These are phyloP conservation scores for Mycosphaerelloides madeirae DNA, from an alignment of 2,329 filamentous ascomycete species.

Conservation along the genomic window DNA sequence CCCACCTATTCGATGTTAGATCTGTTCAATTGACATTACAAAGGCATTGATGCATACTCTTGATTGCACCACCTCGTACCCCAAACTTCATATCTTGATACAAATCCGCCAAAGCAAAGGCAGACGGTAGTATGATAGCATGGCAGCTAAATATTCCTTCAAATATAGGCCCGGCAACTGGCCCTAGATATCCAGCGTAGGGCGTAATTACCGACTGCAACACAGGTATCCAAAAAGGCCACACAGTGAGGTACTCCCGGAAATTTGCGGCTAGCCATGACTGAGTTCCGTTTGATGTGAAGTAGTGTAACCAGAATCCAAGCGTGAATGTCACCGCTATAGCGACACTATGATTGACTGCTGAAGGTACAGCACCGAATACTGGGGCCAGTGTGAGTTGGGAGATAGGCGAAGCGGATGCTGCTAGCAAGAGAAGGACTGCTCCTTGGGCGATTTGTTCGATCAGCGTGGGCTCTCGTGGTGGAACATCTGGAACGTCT, in stretches of 20 bases:
- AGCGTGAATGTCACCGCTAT: constrained; percentile 53
- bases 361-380: constrained; percentile 77
- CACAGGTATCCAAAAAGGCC: constrained; percentile 70
- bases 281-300: no score
- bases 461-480: neutral
- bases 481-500: no score
- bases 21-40: no score
- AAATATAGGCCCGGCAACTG: constrained; percentile 66
- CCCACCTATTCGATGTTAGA: no score
- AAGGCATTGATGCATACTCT: no score
- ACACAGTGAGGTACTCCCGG: constrained; percentile 43
- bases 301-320: constrained; percentile 2
- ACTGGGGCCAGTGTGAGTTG: constrained; percentile 76
- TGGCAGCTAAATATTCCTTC: constrained; percentile 71
- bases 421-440: constrained; percentile 44
- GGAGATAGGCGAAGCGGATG: constrained; percentile 64
- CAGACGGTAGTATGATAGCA: constrained; percentile 38
- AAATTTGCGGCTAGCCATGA: no score
- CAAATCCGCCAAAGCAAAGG: constrained; percentile 31
- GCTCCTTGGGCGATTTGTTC: neutral
- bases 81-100: no score
- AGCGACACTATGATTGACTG: constrained; percentile 64
- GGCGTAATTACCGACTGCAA: constrained; percentile 68
- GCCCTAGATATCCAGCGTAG: constrained; percentile 62
- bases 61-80: no score